Evolutionary conservation across 2,329 filamentous ascomycete species (phyloP).

Genomic region (Talaromyces piceae): DNA sequence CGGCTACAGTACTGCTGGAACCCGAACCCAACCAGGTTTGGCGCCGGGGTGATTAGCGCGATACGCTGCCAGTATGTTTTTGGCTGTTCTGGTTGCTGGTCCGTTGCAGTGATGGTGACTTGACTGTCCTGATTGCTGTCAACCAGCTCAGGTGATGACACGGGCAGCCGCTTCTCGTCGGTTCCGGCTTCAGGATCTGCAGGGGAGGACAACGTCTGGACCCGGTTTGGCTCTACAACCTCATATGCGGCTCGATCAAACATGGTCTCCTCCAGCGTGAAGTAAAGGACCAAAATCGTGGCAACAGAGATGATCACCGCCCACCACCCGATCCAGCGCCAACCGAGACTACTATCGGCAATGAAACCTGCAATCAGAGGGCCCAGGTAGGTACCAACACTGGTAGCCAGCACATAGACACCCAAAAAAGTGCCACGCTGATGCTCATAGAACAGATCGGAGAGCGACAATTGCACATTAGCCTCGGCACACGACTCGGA

Average conservation of each 20-base stretch:
- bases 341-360: conserved; percentile 40
- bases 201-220: neutral
- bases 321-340: conserved; percentile 50
- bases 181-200: conserved; percentile 10
- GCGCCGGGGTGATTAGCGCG: conserved; percentile 48
- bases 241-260: conserved; percentile 16
- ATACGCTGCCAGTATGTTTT: conserved; percentile 52
- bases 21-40: conserved; percentile 47
- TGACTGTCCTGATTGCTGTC: neutral
- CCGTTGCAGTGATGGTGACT: neutral
- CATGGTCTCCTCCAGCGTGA: conserved; percentile 47
- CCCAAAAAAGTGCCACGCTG: conserved; percentile 49
- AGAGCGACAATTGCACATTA: conserved; percentile 49
- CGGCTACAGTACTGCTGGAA: conserved; percentile 48
- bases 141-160: neutral
- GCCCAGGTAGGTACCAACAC: conserved; percentile 50
- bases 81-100: conserved; percentile 18
- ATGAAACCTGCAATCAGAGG: conserved; percentile 48
- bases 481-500: conserved; percentile 52
- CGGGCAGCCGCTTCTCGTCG: neutral
- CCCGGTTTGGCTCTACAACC: conserved; percentile 7
- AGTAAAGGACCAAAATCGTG: conserved; percentile 44
- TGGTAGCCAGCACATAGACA: conserved; percentile 50
- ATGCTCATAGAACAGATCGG: conserved; percentile 53
- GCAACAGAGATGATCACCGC: conserved; percentile 44